Conservation (phyloP, 192 early-diverging fungal genomes). For the Geranomyces michiganensis region DNA sequence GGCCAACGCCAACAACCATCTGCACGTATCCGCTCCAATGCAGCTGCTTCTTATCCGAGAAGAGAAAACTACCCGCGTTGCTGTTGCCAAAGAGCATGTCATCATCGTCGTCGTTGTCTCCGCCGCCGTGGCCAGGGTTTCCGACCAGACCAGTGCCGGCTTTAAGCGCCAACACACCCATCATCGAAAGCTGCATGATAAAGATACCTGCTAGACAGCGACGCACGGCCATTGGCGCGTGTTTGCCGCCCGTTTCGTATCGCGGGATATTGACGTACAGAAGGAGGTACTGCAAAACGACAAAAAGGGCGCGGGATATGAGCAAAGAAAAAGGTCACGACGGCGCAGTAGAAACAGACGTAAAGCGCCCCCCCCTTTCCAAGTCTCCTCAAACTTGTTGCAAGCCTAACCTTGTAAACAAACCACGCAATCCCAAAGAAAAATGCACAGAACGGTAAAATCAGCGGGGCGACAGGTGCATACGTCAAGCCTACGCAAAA, state of each 20-base stretch:
- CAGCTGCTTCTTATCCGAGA: slow-evolving; percentile 10
- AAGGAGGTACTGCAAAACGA: slow-evolving; percentile 44
- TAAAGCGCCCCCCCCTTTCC: too few relatives aligned
- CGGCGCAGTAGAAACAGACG: too few relatives aligned
- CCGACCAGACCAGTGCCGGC: slow-evolving; percentile 23
- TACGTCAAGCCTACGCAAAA: slow-evolving; percentile 57
- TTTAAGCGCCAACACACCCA: slow-evolving; percentile 56
- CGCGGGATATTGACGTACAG: slow-evolving; percentile 57
- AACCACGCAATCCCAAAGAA: slow-evolving; percentile 55
- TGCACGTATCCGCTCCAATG: slow-evolving; percentile 39
- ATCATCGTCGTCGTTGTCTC: background rate
- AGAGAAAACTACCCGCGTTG: background rate
- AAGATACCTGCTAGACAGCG: slow-evolving; percentile 50
- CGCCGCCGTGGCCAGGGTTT: background rate
- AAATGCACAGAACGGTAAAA: slow-evolving; percentile 52
- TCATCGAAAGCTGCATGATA: slow-evolving; percentile 59
- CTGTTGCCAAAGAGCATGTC: background rate
- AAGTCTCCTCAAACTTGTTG: too few relatives aligned
- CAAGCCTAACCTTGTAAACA: slow-evolving; percentile 50
- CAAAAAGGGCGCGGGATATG: background rate
- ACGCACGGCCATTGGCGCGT: slow-evolving; percentile 49
- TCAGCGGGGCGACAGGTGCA: slow-evolving; percentile 51
- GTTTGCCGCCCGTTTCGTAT: slow-evolving; percentile 54
- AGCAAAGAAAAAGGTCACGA: too few relatives aligned
- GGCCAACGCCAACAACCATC: slow-evolving; percentile 52